Evolutionary conservation across 169 alveolate species (phyloP), one percentile per base, ranked within the genome.

Genomic region (Cryptosporidium sp.): DNA sequence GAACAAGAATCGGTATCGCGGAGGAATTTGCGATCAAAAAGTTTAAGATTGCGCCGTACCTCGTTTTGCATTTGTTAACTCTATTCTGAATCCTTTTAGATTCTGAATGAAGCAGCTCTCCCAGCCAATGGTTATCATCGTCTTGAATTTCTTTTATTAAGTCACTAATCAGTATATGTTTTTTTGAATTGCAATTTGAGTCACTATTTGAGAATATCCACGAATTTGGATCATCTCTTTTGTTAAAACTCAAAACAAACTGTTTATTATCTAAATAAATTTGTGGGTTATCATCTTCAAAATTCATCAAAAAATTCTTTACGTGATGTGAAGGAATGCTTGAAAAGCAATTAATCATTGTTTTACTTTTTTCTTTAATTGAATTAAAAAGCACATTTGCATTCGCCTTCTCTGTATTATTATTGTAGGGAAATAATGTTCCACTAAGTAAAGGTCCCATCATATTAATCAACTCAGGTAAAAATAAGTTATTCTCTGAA

Each of bases 361-460:
- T 43, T 39, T 41, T 80, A 29, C 69, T 65, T 31, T 80, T 67
- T 62, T 80, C 75, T 50, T 62, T 59, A 31, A 80, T 80, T 59
- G 73, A 80, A 62, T 62, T 65, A 26, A 80, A 80, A 29, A 65
- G 21, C 39, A 41, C 8, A 21, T 80, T 67, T 59, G 89, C 89
- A 21, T 62, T 43, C 16, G 73, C 80, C 33, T 43, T 58, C 48
- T 80, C 89, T 16, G 33, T 26, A 37, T 41, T 61, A 41, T 52
- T 62, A 50, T 65, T 80, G 43, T 80, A 80, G 3, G 89, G 89
- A 59, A 80, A 80, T 33, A 80, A n/a, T 31, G 89, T 80, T 31
- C 89, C 89, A 80, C 74, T 80, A 23, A 80, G 45, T 14, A 80
- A 61, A 18, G 89, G 89, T 14, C 75, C 89, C 89, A 80, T 80